Percentiles rank a stretch among this genome's conserved stretches.
Evolutionary conservation across 371 early-diverging fungal species (phyloP).

Genomic region (Rhizopus arrhizus): DNA sequence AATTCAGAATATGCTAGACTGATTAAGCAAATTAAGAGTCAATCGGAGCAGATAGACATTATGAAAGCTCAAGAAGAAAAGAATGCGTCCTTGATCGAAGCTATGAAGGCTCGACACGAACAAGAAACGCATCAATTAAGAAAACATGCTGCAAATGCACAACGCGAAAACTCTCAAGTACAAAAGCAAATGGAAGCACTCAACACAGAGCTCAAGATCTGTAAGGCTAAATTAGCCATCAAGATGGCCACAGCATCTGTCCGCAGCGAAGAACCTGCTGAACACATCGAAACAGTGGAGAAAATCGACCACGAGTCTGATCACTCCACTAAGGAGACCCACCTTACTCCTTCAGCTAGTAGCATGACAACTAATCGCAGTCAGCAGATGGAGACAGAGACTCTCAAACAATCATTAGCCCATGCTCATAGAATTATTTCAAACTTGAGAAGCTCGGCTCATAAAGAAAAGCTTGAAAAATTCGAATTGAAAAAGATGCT

Average conservation of each 20-base stretch:
- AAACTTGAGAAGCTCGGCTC: conserved; percentile 47
- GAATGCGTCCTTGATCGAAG: conserved; percentile 51
- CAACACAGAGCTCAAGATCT: conserved; percentile 54
- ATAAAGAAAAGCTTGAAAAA: conserved; percentile 59
- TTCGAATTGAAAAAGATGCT: conserved; percentile 65
- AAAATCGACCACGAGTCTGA: no score
- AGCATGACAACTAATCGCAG: conserved; percentile 24
- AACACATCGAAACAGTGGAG: conserved; percentile 2
- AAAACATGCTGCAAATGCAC: conserved; percentile 54
- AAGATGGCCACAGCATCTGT: conserved; percentile 27
- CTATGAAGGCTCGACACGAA: conserved; percentile 64
- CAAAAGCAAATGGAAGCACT: conserved; percentile 64
- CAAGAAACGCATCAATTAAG: conserved; percentile 66
- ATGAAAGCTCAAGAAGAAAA: conserved; percentile 70
- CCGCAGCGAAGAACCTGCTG: conserved; percentile 2
- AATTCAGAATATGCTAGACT: conserved; percentile 56
- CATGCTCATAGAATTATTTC: conserved; percentile 59
- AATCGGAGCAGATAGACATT: conserved; percentile 64
- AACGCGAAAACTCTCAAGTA: conserved; percentile 66
- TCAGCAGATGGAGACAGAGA: conserved; percentile 47
- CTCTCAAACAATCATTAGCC: conserved; percentile 48
- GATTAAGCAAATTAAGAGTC: conserved; percentile 51
- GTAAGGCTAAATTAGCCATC: conserved; percentile 41
- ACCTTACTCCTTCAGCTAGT: neutral
- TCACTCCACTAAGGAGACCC: no score